Conservation (phyloP, 2,329 filamentous ascomycete species). For the Chlorencoelia australis region DNA sequence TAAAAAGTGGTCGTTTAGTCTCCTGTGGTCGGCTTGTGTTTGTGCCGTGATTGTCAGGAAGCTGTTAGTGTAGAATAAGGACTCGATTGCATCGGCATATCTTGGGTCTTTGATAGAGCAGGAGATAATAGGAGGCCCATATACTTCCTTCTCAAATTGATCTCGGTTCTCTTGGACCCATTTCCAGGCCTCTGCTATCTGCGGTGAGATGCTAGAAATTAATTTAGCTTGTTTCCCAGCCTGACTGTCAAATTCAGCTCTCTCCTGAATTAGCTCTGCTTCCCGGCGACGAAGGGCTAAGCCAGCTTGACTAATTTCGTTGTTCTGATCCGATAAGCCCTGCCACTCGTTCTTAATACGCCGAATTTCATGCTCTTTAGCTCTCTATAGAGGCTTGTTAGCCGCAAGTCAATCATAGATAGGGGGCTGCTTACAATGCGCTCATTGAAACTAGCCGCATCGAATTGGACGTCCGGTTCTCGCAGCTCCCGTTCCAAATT, state of each 20-base stretch:
- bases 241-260: constrained; percentile 58
- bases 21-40: constrained; percentile 62
- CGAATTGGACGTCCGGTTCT: constrained; percentile 55
- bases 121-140: constrained; percentile 53
- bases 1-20: constrained; percentile 57
- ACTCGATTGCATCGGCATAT: constrained; percentile 50
- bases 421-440: constrained; percentile 52
- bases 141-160: constrained; percentile 51
- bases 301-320: constrained; percentile 22
- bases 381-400: constrained; percentile 33
- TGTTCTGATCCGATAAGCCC: constrained; percentile 19
- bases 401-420: background rate
- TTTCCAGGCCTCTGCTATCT: constrained; percentile 62
- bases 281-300: constrained; percentile 32
- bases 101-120: constrained; percentile 52
- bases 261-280: constrained; percentile 34
- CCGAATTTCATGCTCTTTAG: constrained; percentile 46
- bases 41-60: constrained; percentile 63
- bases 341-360: constrained; percentile 37
- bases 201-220: constrained; percentile 48
- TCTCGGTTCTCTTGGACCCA: constrained; percentile 69
- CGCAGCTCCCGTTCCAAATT: constrained; percentile 53
- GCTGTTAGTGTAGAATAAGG: constrained; percentile 42
- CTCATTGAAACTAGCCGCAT: constrained; percentile 60
- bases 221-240: constrained; percentile 63